phyloP scores from a whole-genome alignment of 2,329 filamentous ascomycete species.

The Botrytis tulipae region DNA sequence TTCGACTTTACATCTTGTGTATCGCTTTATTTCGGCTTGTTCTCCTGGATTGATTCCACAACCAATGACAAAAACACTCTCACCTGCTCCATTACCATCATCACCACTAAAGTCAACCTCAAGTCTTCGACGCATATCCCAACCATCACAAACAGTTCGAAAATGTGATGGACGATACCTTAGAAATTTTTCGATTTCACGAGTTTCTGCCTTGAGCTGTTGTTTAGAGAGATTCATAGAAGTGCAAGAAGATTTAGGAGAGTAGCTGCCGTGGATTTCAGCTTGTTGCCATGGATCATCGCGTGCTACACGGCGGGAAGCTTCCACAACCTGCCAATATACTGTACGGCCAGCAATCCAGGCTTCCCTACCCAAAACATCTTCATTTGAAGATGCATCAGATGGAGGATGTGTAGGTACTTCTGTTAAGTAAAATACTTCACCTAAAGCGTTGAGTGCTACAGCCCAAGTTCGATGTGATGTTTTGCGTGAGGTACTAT shows the following conservation, averaged over 20 bases:
- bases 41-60: constrained; percentile 51
- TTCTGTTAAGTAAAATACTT: constrained; percentile 80
- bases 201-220: constrained; percentile 73
- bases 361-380: constrained; percentile 63
- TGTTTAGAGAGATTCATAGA: constrained; percentile 67
- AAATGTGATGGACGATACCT: constrained; percentile 74
- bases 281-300: constrained; percentile 71
- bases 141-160: constrained; percentile 72
- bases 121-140: constrained; percentile 86
- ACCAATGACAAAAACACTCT: constrained; percentile 71
- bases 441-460: constrained; percentile 88
- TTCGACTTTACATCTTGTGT: constrained; percentile 49
- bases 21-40: constrained; percentile 53
- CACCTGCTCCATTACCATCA: constrained; percentile 72
- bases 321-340: constrained; percentile 78
- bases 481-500: constrained; percentile 67
- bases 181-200: constrained; percentile 77
- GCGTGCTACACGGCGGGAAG: constrained; percentile 68
- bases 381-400: constrained; percentile 44
- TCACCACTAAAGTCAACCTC: constrained; percentile 88
- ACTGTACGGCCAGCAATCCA: constrained; percentile 79
- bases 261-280: constrained; percentile 70
- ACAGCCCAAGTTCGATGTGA: constrained; percentile 82
- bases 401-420: constrained; percentile 57
- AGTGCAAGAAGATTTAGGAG: constrained; percentile 73